Evolutionary conservation across 768 basidiomycete species (phyloP).

Genomic region (Lentinula raphanica): DNA sequence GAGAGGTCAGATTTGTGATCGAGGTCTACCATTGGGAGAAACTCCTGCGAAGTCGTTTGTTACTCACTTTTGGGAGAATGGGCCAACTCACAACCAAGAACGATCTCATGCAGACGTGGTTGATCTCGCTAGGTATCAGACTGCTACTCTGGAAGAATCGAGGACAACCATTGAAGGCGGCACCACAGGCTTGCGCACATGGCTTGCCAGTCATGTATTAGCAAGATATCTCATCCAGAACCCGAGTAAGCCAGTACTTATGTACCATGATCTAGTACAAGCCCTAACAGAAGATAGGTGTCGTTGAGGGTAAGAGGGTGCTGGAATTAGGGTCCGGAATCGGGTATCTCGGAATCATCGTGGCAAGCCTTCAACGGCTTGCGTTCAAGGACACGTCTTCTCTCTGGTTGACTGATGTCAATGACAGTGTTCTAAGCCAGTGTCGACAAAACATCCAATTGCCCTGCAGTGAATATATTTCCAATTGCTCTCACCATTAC

Average conservation of each 20-base stretch:
- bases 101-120: slow-evolving; percentile 3
- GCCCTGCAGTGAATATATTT: slow-evolving; percentile 49
- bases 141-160: slow-evolving; percentile 65
- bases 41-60: slow-evolving; percentile 54
- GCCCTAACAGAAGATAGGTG: slow-evolving; percentile 8
- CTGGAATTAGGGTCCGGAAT: slow-evolving; percentile 74
- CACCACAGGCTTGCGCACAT: slow-evolving; percentile 76
- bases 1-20: slow-evolving; percentile 22
- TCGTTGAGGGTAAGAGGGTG: slow-evolving; percentile 31
- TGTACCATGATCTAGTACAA: neutral
- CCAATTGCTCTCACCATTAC: neutral
- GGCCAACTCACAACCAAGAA: neutral
- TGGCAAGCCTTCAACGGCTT: slow-evolving; percentile 50
- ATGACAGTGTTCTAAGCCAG: slow-evolving; percentile 54
- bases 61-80: slow-evolving; percentile 56
- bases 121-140: slow-evolving; percentile 28
- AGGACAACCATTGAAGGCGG: slow-evolving; percentile 68
- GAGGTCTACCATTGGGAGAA: slow-evolving; percentile 21
- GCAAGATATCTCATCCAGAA: slow-evolving; percentile 55
- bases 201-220: slow-evolving; percentile 67
- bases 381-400: slow-evolving; percentile 2
- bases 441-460: slow-evolving; percentile 58
- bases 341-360: slow-evolving; percentile 68
- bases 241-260: slow-evolving; percentile 39
- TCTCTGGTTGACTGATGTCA: slow-evolving; percentile 59